Evolutionary conservation across 768 basidiomycete species (phyloP).

Genomic region (Coprinopsis sp.): DNA sequence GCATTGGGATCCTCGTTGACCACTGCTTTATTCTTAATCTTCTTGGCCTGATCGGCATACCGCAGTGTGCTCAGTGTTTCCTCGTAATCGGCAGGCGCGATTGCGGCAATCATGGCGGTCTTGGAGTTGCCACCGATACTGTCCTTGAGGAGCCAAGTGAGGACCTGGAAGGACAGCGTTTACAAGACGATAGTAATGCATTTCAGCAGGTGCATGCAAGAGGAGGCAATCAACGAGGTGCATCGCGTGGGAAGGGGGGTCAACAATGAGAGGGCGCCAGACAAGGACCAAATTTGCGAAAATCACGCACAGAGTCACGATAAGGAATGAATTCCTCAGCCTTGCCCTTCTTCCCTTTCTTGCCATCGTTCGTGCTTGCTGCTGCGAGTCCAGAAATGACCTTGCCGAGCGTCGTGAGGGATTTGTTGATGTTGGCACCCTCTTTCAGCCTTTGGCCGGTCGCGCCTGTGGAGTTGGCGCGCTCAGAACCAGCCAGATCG

Average conservation of each 20-base stretch:
- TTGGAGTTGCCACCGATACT: conserved; percentile 95
- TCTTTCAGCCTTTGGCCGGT: conserved; percentile 95
- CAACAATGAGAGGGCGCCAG: background rate
- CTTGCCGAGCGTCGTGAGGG: conserved; percentile 94
- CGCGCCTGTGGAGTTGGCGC: conserved; percentile 96
- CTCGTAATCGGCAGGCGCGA: conserved; percentile 97
- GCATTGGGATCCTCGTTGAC: conserved; percentile 99
- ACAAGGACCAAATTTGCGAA: conserved; percentile 9
- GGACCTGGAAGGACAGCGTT: conserved; percentile 48
- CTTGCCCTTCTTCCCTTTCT: conserved; percentile 87
- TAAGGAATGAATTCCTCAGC: conserved; percentile 94
- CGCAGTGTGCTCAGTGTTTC: conserved; percentile 95
- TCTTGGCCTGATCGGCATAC: conserved; percentile 98
- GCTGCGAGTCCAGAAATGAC: conserved; percentile 90
- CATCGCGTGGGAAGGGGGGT: background rate
- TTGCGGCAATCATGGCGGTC: conserved; percentile 99
- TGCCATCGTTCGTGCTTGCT: conserved; percentile 58
- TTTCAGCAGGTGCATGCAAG: conserved; percentile 5
- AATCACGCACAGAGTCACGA: conserved; percentile 82
- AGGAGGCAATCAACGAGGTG: conserved; percentile 8
- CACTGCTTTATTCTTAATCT: conserved; percentile 99
- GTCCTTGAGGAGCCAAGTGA: conserved; percentile 98
- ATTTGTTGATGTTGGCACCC: conserved; percentile 98
- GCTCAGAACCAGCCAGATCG: conserved; percentile 94
- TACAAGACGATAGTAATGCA: conserved; percentile 10